Evolutionary conservation across 2,329 filamentous ascomycete species (phyloP), one percentile per base, ranked within the genome.

Genomic region (Pseudocercospora eumusae): DNA sequence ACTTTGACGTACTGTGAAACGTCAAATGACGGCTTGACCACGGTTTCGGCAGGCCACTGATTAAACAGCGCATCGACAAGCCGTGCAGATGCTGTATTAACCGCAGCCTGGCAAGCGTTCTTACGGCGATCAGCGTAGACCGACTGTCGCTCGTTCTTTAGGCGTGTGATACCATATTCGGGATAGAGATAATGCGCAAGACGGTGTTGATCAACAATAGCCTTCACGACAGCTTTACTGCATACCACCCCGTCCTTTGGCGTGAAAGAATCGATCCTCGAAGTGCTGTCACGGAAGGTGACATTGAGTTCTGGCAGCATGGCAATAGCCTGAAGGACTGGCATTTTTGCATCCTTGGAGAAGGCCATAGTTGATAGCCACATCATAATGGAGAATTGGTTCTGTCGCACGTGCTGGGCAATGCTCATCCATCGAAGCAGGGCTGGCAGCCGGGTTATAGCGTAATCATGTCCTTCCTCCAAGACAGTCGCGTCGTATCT

Each of bases 281-380:
- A 11, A 18, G 25, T 28, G 11, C 25, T 28, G 11, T 28, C 8
- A 10, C 15, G 25, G 47, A 52, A 52, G 47, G 21, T 20, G 11
- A 47, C 13, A 9, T 20, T 4, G 18, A 47, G 21, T 2, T 13
- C 13, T 25, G 44, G 44, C 11, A 52, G 25, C 47, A 52, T 52
- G 18, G 47, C 47, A 13, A 87, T 66, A 0, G 77, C 72, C 45
- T 76, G 74, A 1, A 85, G 50, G 0, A 81, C 49, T 0, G 70
- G 66, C 68, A 82, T 76, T n/a, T 82, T 70, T 0, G 72, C 70
- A 27, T 73, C 65, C 0, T 69, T 25, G 0, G 73, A 68, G 62
- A 80, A 85, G 0, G 78, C 75, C n/a, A 85, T 68, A 0, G 76
- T 66, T 0, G 75, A 77, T 3, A 72, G 58, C 71, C 70, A 72